Percentiles rank a stretch among this genome's conserved stretches.
Evolutionary conservation across 257 asterid species (phyloP).

Genomic region (Solanum lycopersicoides): DNA sequence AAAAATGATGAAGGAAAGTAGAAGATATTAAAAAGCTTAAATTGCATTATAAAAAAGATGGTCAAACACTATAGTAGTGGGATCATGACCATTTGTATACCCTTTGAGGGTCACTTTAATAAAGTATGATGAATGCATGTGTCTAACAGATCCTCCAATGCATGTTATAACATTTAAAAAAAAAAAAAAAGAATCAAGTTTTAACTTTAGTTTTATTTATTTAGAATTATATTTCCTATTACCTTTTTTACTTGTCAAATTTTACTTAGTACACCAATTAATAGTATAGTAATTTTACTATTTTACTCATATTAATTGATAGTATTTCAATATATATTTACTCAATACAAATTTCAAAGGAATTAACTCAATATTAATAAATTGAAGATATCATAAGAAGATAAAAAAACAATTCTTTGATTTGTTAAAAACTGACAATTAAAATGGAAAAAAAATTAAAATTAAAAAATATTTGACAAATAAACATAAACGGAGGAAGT

Average conservation of each 20-base stretch:
- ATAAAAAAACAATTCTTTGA: no score
- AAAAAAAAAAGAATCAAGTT: background rate
- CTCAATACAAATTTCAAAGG: background rate
- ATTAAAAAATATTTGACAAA: background rate
- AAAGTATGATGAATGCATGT: background rate
- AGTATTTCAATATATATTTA: no score
- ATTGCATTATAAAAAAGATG: background rate
- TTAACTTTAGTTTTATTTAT: background rate
- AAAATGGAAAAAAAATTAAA: no score
- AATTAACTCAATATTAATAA: background rate
- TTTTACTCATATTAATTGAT: no score
- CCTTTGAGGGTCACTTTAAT: background rate
- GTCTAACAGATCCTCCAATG: background rate
- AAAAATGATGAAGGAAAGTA: background rate
- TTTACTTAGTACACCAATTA: no score
- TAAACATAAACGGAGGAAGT: no score
- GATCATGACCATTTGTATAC: background rate
- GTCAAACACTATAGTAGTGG: background rate
- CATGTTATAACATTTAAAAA: background rate
- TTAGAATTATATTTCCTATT: background rate
- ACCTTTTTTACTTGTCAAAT: background rate
- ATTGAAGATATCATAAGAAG: background rate
- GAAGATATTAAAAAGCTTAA: background rate
- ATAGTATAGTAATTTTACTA: no score
- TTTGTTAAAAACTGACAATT: background rate